Percentiles rank a stretch among this genome's conserved stretches.
Evolutionary conservation across 352 stramenopile species (phyloP).

Genomic region (Saprolegnia parasitica): DNA sequence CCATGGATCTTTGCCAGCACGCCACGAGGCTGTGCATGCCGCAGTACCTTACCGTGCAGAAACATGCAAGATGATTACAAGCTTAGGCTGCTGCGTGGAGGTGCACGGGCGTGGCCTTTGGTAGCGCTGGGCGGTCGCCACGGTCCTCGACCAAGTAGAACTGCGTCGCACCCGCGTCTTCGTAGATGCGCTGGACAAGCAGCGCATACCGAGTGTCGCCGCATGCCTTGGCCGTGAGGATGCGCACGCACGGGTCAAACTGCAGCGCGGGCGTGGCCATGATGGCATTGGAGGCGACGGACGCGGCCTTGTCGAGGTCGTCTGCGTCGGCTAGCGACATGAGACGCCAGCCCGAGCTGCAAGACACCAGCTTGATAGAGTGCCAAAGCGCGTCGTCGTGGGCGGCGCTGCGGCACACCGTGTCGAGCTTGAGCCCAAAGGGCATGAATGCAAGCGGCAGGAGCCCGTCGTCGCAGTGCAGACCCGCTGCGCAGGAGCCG

Average conservation of each 20-base stretch:
- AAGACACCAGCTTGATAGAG: neutral
- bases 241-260: slow-evolving; percentile 4
- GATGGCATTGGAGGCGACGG: neutral
- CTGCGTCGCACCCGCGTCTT: neutral
- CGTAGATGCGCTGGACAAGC: slow-evolving; percentile 1
- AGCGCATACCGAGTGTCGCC: neutral
- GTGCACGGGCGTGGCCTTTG: neutral
- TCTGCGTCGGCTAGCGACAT: neutral
- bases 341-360: neutral
- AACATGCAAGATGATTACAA: no score
- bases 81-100: neutral
- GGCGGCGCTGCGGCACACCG: neutral
- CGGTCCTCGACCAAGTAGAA: neutral
- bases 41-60: no score
- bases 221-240: neutral
- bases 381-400: slow-evolving; percentile 1
- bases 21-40: no score
- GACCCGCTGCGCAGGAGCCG: neutral
- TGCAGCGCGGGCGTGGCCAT: neutral
- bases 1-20: no score
- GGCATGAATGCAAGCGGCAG: slow-evolving; percentile 8
- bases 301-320: neutral
- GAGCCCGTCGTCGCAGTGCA: slow-evolving; percentile 14
- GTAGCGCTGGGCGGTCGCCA: neutral
- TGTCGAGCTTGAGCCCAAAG: neutral